Conservation (phyloP, 202 grass and related monocot genomes). For the Panicum virgatum region DNA sequence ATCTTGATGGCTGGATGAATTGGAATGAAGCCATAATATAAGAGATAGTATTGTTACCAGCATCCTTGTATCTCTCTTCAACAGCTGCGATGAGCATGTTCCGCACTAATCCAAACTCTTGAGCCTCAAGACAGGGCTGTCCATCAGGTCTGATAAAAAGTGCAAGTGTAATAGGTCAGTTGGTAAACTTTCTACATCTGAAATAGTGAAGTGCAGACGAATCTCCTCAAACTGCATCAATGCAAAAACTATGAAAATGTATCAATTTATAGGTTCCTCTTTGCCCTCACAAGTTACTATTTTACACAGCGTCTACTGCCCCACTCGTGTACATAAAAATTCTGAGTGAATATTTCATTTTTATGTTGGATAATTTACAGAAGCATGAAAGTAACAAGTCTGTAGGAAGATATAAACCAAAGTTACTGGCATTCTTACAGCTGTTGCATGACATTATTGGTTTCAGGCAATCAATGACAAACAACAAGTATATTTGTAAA, state of each 20-base stretch:
- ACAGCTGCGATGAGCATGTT: slow-evolving; percentile 85
- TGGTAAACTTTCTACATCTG: background rate
- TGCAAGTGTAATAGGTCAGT: background rate
- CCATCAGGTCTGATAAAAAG: slow-evolving; percentile 67
- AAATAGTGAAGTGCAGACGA: background rate
- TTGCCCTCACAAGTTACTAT: background rate
- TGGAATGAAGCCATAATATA: background rate
- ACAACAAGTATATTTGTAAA: background rate
- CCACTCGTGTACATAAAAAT: background rate
- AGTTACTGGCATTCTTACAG: background rate
- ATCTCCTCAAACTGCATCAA: background rate
- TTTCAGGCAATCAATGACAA: background rate
- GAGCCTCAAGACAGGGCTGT: slow-evolving; percentile 62
- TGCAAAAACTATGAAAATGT: background rate
- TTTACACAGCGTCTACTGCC: background rate
- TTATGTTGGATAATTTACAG: background rate
- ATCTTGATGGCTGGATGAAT: background rate
- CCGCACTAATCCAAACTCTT: slow-evolving; percentile 74
- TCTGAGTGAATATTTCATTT: background rate
- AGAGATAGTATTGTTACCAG: slow-evolving; percentile 50
- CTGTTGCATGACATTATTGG: background rate
- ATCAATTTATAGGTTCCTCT: background rate
- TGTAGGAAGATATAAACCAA: background rate
- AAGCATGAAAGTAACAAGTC: background rate
- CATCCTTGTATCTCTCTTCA: slow-evolving; percentile 95